Evolutionary conservation across 805 yeast genomes (phyloP), one percentile per base, ranked within the genome.

Genomic region (Wickerhamomyces bisporus): DNA sequence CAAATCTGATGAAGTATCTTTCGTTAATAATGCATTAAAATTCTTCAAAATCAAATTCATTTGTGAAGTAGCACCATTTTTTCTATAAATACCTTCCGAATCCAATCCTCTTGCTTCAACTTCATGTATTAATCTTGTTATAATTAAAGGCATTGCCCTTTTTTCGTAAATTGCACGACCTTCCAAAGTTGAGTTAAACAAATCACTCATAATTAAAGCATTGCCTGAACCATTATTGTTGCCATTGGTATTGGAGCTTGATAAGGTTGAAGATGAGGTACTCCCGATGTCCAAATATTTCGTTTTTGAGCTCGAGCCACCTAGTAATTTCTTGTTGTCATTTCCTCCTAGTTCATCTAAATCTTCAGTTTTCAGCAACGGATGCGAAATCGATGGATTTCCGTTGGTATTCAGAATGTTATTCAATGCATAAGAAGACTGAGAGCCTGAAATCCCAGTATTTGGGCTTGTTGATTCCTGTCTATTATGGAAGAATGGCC

Each of bases 31-130:
- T 20, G 38, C 43, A 30, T 58, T 57, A 38, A 59, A 59, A 1
- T 71, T 66, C 20, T 48, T 49, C 34, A 57, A 38, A 17, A 54
- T 49, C 38, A 42, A 56, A 58, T 53, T 63, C 61, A 51, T 70
- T 56, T 48, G 70, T 43, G 43, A 51, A 2, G 50, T 42, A 14
- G 53, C 47, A 29, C 73, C 98, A 32, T 94, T 82, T 48, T 89
- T 81, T 48, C 98, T 70, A 64, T 93, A 93, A 26, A 93, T 73
- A 8, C 98, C 98, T 60, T 89, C 98, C 44, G 70, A 64, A 28
- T 72, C 77, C 48, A 89, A 60, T 5, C 95, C 96, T 41, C 86
- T 68, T 6, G 56, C 55, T 62, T 91, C 96, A 37, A 93, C 87
- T 49, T 82, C 93, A 18, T 68, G 65, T 6, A 88, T 62, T 61